Conservation (phyloP, 768 basidiomycete genomes). For the Pleurotus tuber-regium region DNA sequence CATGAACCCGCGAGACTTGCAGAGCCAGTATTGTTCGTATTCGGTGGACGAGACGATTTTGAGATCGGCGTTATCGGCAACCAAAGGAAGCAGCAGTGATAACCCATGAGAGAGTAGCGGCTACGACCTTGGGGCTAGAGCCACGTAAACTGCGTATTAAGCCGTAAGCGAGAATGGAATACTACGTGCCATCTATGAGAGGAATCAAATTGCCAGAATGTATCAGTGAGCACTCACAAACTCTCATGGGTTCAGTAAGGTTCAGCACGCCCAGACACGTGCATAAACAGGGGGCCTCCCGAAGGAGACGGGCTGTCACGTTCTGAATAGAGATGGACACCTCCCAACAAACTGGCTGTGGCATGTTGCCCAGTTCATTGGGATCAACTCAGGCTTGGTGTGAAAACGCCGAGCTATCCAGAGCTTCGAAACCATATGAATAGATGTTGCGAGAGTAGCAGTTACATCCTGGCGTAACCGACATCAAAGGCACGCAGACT, state of each 20-base stretch:
- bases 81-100: background rate
- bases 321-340: background rate
- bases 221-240: background rate
- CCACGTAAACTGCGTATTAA: conserved; percentile 3
- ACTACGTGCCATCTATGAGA: background rate
- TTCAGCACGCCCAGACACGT: background rate
- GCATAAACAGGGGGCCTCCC: background rate
- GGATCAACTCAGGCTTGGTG: background rate
- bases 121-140: conserved; percentile 1
- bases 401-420: conserved; percentile 8
- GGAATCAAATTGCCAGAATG: background rate
- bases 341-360: background rate
- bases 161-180: background rate
- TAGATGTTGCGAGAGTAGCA: background rate
- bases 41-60: background rate
- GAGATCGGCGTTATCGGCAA: conserved; percentile 8
- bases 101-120: background rate
- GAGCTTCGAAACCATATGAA: conserved; percentile 1
- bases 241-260: background rate
- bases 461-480: background rate
- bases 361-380: background rate
- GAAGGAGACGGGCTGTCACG: conserved; percentile 7
- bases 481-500: background rate
- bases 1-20: background rate
- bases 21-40: background rate